A percentile compares a stretch with the other conserved stretches of the same genome.
Conservation (phyloP, 768 basidiomycete genomes). For the Imleria badia region DNA sequence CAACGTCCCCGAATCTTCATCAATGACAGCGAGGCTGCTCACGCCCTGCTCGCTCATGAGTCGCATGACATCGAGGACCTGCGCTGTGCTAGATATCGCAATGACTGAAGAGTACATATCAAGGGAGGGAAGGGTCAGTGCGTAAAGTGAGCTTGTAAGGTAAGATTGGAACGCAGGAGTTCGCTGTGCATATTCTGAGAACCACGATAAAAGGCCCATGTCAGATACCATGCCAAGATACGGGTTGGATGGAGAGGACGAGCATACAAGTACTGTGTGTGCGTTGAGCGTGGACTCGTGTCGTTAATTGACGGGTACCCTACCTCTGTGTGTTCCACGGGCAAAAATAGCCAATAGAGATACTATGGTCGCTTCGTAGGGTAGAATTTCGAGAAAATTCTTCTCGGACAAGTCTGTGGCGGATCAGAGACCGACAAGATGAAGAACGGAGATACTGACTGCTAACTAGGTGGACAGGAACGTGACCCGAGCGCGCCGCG, state of each 20-base stretch:
- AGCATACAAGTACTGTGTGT: slow-evolving; percentile 53
- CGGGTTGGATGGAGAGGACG: slow-evolving; percentile 41
- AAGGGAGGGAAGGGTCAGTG: slow-evolving; percentile 62
- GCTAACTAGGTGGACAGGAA: slow-evolving; percentile 74
- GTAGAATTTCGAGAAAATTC: slow-evolving; percentile 67
- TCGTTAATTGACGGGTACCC: slow-evolving; percentile 9
- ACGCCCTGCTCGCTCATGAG: slow-evolving; percentile 86
- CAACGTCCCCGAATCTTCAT: slow-evolving; percentile 59
- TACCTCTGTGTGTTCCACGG: slow-evolving; percentile 71
- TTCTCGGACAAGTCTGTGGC: slow-evolving; percentile 77
- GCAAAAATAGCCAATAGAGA: slow-evolving; percentile 66
- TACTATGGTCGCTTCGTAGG: slow-evolving; percentile 61
- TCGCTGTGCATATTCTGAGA: slow-evolving; percentile 51
- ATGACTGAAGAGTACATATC: slow-evolving; percentile 64
- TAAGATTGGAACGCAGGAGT: slow-evolving; percentile 35
- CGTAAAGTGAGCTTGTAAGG: slow-evolving; percentile 54
- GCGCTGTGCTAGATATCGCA: slow-evolving; percentile 56
- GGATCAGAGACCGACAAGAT: background rate
- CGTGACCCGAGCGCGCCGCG: slow-evolving; percentile 72
- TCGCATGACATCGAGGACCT: slow-evolving; percentile 78
- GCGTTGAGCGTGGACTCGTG: background rate
- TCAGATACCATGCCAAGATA: slow-evolving; percentile 79
- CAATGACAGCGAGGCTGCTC: slow-evolving; percentile 76
- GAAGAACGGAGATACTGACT: slow-evolving; percentile 46
- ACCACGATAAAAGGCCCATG: slow-evolving; percentile 67